Evolutionary conservation across 176 grass and related monocot genomes (phyloP).

Genomic region (Phoenix dactylifera): DNA sequence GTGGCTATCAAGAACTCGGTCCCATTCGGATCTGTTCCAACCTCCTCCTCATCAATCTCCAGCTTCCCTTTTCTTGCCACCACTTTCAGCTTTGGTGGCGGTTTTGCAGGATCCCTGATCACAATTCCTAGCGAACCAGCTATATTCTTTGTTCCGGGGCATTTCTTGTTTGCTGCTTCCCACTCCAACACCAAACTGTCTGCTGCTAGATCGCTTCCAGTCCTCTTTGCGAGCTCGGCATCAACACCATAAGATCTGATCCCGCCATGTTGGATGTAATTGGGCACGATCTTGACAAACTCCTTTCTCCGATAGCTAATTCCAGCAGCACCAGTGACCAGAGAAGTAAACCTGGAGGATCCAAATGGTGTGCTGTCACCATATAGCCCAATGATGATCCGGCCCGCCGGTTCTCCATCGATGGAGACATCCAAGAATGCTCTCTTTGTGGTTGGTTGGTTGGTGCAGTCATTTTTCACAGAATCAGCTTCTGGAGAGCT

Average conservation of each 20-base stretch:
- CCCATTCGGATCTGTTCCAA: constrained; percentile 47
- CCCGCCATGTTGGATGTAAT: constrained; percentile 81
- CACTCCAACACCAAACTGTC: constrained; percentile 43
- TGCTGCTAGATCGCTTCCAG: constrained; percentile 20
- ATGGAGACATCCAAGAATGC: constrained; percentile 86
- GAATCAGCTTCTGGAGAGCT: constrained; percentile 18
- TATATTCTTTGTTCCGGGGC: constrained; percentile 23
- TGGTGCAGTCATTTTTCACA: constrained; percentile 8
- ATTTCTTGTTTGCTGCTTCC: constrained; percentile 31
- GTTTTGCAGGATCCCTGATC: constrained; percentile 58
- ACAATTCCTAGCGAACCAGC: constrained; percentile 60
- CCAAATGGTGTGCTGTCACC: constrained; percentile 36
- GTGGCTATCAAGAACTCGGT: constrained; percentile 76
- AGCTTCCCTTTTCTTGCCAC: constrained; percentile 68
- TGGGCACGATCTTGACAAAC: constrained; percentile 72
- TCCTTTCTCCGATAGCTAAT: constrained; percentile 86
- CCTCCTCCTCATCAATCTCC: constrained; percentile 59
- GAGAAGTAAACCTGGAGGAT: constrained; percentile 49
- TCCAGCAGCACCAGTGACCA: constrained; percentile 40
- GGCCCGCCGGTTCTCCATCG: constrained; percentile 66
- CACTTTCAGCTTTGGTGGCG: constrained; percentile 74
- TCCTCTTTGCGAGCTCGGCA: constrained; percentile 21
- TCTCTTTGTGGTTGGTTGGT: constrained; percentile 21
- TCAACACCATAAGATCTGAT: constrained; percentile 49
- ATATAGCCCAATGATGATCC: constrained; percentile 62